phyloP scores from a whole-genome alignment of 306 rosid genomes.

The Clitoria ternatea region DNA sequence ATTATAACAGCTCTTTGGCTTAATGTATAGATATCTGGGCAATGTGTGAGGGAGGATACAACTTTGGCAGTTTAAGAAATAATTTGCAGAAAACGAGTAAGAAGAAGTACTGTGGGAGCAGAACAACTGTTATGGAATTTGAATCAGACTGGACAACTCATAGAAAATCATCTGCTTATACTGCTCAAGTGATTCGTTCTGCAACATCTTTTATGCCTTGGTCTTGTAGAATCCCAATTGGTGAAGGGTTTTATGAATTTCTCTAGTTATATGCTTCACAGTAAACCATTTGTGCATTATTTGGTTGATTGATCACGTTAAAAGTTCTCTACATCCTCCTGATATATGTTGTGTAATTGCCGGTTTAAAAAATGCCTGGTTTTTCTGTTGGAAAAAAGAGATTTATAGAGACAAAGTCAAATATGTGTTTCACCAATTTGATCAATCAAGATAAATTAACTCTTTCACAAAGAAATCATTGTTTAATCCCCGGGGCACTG shows the following conservation, averaged over 20 bases:
- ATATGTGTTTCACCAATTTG: conserved; percentile 55
- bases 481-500: conserved; percentile 30
- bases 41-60: conserved; percentile 55
- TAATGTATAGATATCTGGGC: conserved; percentile 46
- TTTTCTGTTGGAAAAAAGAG: conserved; percentile 69
- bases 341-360: conserved; percentile 27
- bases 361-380: conserved; percentile 45
- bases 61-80: conserved; percentile 29
- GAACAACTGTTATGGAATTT: conserved; percentile 72
- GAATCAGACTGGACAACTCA: conserved; percentile 75
- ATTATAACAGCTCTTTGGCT: not conserved
- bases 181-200: conserved; percentile 72
- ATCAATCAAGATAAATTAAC: conserved; percentile 41
- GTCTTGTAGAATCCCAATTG: conserved; percentile 87
- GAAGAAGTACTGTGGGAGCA: conserved; percentile 38
- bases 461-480: conserved; percentile 30
- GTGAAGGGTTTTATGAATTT: conserved; percentile 75
- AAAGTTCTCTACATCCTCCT: conserved; percentile 24
- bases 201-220: conserved; percentile 85
- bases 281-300: conserved; percentile 14
- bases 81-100: conserved; percentile 25
- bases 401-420: conserved; percentile 42
- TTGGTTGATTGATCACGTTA: conserved; percentile 30
- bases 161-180: conserved; percentile 63
- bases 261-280: conserved; percentile 34